phyloP scores from a whole-genome alignment of 2,329 filamentous ascomycete genomes.

The Alternaria conjuncta region DNA sequence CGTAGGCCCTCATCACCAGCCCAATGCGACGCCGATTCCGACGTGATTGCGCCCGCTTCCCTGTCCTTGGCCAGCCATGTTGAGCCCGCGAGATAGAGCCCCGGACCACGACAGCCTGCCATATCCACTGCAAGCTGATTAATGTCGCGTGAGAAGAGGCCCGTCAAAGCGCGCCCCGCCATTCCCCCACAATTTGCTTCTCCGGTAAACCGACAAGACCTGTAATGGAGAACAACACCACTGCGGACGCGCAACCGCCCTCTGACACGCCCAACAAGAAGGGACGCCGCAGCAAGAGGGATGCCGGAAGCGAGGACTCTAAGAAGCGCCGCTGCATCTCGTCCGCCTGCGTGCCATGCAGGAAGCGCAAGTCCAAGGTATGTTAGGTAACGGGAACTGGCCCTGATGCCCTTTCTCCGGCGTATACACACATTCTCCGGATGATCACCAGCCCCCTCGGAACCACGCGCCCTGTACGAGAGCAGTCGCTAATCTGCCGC shows the following conservation, averaged over 20 bases:
- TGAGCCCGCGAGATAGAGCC: constrained; percentile 8
- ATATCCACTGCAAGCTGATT: constrained; percentile 28
- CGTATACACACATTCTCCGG: constrained; percentile 12
- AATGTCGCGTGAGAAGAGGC: constrained; percentile 23
- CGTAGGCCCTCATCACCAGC: constrained; percentile 5
- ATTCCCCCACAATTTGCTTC: constrained; percentile 22
- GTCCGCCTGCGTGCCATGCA: constrained; percentile 50
- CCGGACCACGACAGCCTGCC: constrained; percentile 19
- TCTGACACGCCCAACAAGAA: constrained; percentile 36
- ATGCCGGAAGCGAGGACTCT: constrained; percentile 47
- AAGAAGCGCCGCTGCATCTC: constrained; percentile 54
- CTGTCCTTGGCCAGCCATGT: constrained; percentile 26
- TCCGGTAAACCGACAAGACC: constrained; percentile 12
- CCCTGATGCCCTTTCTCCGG: constrained; percentile 18
- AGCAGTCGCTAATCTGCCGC: constrained; percentile 16
- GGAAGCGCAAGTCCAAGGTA: constrained; percentile 51
- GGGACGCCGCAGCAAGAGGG: constrained; percentile 43
- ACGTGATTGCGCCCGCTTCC: constrained; percentile 9
- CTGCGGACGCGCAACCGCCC: constrained; percentile 8
- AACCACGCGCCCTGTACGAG: constrained; percentile 1
- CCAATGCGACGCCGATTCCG: constrained; percentile 17
- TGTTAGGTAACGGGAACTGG: constrained; percentile 21
- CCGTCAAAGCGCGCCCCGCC: constrained; percentile 28
- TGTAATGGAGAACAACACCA: constrained; percentile 22
- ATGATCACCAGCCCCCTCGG: constrained; percentile 3